phyloP scores from a whole-genome alignment of 306 rosid genomes.

The Gleditsia sinensis region DNA sequence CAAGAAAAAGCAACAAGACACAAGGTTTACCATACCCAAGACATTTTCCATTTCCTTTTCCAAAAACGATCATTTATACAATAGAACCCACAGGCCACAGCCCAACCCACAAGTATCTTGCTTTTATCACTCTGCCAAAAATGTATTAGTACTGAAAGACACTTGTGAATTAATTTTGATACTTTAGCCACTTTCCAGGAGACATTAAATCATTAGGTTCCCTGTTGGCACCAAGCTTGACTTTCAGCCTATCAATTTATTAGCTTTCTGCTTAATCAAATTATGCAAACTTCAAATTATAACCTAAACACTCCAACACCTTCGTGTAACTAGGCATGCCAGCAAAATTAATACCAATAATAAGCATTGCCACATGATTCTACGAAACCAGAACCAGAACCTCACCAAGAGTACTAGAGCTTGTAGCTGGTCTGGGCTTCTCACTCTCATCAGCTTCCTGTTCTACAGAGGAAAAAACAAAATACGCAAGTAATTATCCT shows the following conservation, averaged over 20 bases:
- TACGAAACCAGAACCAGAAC: conserved; percentile 30
- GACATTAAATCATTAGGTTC: conserved; percentile 25
- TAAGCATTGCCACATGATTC: neutral
- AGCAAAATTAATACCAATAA: neutral
- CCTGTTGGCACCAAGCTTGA: conserved; percentile 4
- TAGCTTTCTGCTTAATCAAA: neutral
- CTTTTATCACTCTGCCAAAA: neutral
- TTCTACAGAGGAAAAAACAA: conserved; percentile 33
- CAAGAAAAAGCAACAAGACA: conserved; percentile 1
- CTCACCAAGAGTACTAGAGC: conserved; percentile 51
- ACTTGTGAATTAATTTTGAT: neutral
- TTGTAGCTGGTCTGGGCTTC: conserved; percentile 43
- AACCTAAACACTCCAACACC: conserved; percentile 8
- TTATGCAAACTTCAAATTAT: conserved; percentile 3
- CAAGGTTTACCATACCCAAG: conserved; percentile 20
- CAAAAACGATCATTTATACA: neutral
- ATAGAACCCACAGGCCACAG: neutral
- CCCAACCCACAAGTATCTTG: neutral
- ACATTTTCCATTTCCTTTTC: neutral
- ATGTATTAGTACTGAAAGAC: neutral
- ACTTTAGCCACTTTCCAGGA: conserved; percentile 9
- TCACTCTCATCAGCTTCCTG: conserved; percentile 55
- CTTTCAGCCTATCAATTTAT: conserved; percentile 9
- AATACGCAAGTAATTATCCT: conserved; percentile 8
- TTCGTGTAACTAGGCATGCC: neutral